Evolutionary conservation across 2,329 filamentous ascomycete species (phyloP).

Genomic region (Aspergillus cejpii): DNA sequence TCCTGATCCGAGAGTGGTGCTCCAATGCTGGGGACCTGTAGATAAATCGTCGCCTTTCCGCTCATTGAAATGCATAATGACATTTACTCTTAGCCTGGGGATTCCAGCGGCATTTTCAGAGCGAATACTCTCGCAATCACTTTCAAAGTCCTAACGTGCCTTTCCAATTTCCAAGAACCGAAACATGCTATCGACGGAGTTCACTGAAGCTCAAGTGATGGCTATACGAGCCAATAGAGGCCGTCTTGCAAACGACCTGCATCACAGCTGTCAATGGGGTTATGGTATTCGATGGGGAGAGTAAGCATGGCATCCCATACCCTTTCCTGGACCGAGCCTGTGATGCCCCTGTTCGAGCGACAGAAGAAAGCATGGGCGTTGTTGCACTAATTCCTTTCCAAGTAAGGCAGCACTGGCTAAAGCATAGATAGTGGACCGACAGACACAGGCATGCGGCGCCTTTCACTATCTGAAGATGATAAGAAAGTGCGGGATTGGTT

Average conservation of each 20-base stretch:
- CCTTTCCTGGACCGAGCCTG: not conserved
- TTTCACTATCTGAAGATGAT: slow-evolving; percentile 65
- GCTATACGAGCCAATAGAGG: slow-evolving; percentile 53
- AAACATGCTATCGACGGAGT: slow-evolving; percentile 35
- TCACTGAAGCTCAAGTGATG: slow-evolving; percentile 48
- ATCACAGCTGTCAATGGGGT: slow-evolving; percentile 62
- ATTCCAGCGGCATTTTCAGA: not conserved
- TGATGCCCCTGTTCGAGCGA: too few species aligned
- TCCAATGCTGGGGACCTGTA: not conserved
- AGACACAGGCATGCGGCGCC: slow-evolving; percentile 70
- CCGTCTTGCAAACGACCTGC: slow-evolving; percentile 57
- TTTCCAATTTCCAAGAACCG: too few species aligned
- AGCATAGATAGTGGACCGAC: slow-evolving; percentile 36
- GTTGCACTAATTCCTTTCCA: not conserved
- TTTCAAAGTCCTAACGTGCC: too few species aligned
- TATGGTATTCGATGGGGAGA: slow-evolving; percentile 60
- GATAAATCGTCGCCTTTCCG: slow-evolving; percentile 3
- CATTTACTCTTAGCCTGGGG: slow-evolving; percentile 1
- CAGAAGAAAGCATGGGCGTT: too few species aligned
- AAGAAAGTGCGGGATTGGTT: slow-evolving; percentile 72
- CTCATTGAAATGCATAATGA: slow-evolving; percentile 6
- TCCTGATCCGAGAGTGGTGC: not conserved
- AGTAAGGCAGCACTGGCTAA: not conserved
- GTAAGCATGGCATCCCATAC: slow-evolving; percentile 41
- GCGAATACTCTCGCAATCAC: not conserved